These are phyloP conservation scores for Gautieria morchelliformis DNA, from an alignment of 768 basidiomycete species.

Conservation along the genomic window DNA sequence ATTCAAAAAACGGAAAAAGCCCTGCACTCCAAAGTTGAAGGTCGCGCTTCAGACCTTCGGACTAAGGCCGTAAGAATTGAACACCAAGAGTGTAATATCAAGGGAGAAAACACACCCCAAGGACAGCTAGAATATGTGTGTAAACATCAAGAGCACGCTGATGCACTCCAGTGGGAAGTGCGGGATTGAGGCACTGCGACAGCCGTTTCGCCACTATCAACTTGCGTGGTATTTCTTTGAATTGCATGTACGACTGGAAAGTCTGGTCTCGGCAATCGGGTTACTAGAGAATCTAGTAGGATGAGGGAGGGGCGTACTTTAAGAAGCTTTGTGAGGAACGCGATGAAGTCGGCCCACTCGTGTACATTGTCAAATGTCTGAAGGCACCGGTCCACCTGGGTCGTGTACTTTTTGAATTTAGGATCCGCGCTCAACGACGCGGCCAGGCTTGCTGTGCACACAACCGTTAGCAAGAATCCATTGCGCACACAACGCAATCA, in stretches of 20 bases:
- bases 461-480: background rate
- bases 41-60: conserved; percentile 79
- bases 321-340: conserved; percentile 87
- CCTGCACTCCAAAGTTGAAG: conserved; percentile 92
- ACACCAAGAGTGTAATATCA: background rate
- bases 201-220: conserved; percentile 90
- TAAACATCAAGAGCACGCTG: conserved; percentile 96
- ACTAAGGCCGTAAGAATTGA: conserved; percentile 31
- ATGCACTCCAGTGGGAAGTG: conserved; percentile 92
- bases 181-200: conserved; percentile 96
- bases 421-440: conserved; percentile 47
- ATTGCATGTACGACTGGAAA: conserved; percentile 86
- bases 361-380: conserved; percentile 92
- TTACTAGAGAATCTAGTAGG: conserved; percentile 5
- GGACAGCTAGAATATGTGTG: conserved; percentile 78
- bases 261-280: conserved; percentile 41
- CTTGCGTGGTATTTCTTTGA: conserved; percentile 93
- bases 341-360: conserved; percentile 99
- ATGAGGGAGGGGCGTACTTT: conserved; percentile 47
- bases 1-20: conserved; percentile 97
- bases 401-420: conserved; percentile 88
- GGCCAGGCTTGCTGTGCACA: background rate
- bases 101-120: conserved; percentile 56
- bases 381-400: conserved; percentile 87
- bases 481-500: background rate